These are phyloP conservation scores for Lenwebbia sp. DNA, from an alignment of 345 rosid genomes.

Conservation along the genomic window DNA sequence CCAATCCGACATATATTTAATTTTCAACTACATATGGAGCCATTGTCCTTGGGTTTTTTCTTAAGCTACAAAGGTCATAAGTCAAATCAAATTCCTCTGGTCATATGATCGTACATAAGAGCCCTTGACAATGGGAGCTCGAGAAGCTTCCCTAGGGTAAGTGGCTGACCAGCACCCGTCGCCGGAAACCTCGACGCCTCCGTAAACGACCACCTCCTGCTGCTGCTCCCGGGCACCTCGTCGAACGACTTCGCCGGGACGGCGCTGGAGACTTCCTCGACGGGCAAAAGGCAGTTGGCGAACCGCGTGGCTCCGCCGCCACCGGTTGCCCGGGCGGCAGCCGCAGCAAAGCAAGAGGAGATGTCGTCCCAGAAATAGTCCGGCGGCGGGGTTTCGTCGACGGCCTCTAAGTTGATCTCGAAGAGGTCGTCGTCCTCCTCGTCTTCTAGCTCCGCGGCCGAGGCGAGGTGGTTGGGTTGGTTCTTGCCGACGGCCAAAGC, in stretches of 20 bases:
- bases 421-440: constrained; percentile 12
- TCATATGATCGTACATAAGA: not conserved
- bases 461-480: not conserved
- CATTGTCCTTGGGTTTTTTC: not conserved
- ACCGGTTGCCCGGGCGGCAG: not conserved
- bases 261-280: not conserved
- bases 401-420: constrained; percentile 8
- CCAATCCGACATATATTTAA: not conserved
- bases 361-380: not conserved
- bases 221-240: not conserved
- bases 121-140: not conserved
- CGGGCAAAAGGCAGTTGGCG: constrained; percentile 8
- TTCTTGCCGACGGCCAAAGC: not conserved
- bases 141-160: constrained; percentile 3
- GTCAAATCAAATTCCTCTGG: not conserved
- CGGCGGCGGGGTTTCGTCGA: not conserved
- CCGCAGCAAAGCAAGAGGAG: not conserved
- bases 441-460: not conserved
- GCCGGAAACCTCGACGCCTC: not conserved
- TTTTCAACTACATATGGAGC: not conserved
- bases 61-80: not conserved
- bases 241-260: not conserved
- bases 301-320: not conserved
- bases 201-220: not conserved
- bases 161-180: not conserved